A percentile compares a stretch with the other conserved stretches of the same genome.
Conservation (phyloP, 768 basidiomycete genomes). For the Pleurotus tuoliensis region DNA sequence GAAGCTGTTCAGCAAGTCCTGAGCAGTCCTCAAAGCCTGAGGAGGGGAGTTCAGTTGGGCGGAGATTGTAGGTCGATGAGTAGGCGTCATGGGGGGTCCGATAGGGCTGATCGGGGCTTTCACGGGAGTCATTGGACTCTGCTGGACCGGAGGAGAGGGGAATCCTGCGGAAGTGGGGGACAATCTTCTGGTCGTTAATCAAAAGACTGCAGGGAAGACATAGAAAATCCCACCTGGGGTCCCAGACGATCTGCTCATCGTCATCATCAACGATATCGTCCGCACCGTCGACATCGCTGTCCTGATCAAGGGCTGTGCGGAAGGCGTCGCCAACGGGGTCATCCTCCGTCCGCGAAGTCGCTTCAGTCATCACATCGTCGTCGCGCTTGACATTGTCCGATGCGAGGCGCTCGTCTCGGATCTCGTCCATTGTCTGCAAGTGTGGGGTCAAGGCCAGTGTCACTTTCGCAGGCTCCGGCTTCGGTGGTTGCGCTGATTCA, state of each 20-base stretch:
- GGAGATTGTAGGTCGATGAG: constrained; percentile 18
- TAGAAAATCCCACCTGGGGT: constrained; percentile 48
- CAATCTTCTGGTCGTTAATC: background rate
- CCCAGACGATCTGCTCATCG: constrained; percentile 77
- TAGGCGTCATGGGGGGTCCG: constrained; percentile 24
- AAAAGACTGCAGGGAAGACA: background rate
- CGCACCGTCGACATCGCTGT: constrained; percentile 27
- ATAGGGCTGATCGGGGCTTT: constrained; percentile 29
- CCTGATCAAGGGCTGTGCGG: constrained; percentile 34
- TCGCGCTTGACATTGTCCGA: constrained; percentile 21
- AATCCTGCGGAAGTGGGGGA: constrained; percentile 7
- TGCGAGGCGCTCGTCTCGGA: constrained; percentile 19
- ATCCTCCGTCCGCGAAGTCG: constrained; percentile 73
- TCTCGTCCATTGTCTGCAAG: constrained; percentile 19
- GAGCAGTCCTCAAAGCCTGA: constrained; percentile 52
- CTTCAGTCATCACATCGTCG: constrained; percentile 64
- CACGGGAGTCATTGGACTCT: constrained; percentile 31
- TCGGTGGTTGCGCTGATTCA: constrained; percentile 13
- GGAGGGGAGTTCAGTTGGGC: constrained; percentile 16
- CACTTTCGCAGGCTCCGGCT: constrained; percentile 8
- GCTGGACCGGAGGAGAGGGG: constrained; percentile 29
- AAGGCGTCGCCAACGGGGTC: constrained; percentile 77
- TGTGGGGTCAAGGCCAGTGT: constrained; percentile 10
- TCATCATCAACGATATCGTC: constrained; percentile 34
- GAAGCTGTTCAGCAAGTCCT: constrained; percentile 61